These are phyloP conservation scores for Cladosporium sp. DNA, from an alignment of 2,329 filamentous ascomycete species.

Conservation along the genomic window DNA sequence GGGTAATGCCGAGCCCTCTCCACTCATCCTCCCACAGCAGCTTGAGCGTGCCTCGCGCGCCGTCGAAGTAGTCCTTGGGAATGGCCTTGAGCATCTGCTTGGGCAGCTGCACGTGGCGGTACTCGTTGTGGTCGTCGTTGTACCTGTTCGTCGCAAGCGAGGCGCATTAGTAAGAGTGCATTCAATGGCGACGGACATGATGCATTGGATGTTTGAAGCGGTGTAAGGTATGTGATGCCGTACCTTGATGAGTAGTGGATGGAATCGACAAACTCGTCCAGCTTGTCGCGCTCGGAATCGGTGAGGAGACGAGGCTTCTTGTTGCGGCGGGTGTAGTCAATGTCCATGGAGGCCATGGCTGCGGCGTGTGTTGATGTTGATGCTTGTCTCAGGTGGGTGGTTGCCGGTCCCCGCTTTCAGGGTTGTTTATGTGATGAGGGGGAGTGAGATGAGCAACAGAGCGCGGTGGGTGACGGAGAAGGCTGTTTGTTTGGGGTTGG, in stretches of 20 bases:
- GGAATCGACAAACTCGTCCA: slow-evolving; percentile 87
- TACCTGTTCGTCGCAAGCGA: too few relatives aligned
- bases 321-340: slow-evolving; percentile 84
- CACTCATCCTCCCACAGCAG: slow-evolving; percentile 98
- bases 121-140: slow-evolving; percentile 88
- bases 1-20: slow-evolving; percentile 94
- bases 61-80: slow-evolving; percentile 90
- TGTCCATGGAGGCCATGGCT: slow-evolving; percentile 45
- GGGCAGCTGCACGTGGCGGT: slow-evolving; percentile 94
- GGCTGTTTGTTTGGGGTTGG: too few relatives aligned
- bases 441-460: neutral
- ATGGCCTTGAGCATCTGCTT: slow-evolving; percentile 98
- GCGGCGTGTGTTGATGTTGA: slow-evolving; percentile 1
- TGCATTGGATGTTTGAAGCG: too few relatives aligned
- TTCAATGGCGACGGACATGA: too few relatives aligned
- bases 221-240: slow-evolving; percentile 24
- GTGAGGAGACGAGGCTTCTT: slow-evolving; percentile 75
- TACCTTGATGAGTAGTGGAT: slow-evolving; percentile 96
- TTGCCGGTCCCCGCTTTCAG: neutral
- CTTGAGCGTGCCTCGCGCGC: slow-evolving; percentile 85
- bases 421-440: neutral
- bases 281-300: slow-evolving; percentile 73
- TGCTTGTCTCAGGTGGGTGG: slow-evolving; percentile 1
- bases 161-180: too few relatives aligned
- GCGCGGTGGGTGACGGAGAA: too few relatives aligned